These are phyloP conservation scores for Podospora appendiculata DNA, from an alignment of 495 filamentous ascomycete species.

Conservation along the genomic window DNA sequence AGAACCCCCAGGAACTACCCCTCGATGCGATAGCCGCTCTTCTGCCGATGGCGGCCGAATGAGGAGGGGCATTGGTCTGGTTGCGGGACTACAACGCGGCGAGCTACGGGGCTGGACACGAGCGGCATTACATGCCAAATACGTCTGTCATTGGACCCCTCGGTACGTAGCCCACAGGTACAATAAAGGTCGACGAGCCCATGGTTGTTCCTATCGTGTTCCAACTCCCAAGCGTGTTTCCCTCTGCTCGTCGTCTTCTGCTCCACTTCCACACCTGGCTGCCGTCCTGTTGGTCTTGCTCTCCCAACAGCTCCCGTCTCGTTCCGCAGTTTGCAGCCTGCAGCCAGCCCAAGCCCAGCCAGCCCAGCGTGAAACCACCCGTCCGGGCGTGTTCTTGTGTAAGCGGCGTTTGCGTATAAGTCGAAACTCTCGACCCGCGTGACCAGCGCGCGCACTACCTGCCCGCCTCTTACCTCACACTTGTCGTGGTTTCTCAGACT, in stretches of 20 bases:
- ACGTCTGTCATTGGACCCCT: background rate
- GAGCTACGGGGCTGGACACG: background rate
- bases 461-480: background rate
- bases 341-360: background rate
- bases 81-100: background rate
- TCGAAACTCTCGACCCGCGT: constrained; percentile 2
- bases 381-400: background rate
- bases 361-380: background rate
- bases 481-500: background rate
- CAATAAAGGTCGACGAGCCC: too few species aligned
- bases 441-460: background rate
- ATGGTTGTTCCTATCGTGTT: too few species aligned
- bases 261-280: background rate
- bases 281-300: background rate
- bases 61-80: constrained; percentile 12
- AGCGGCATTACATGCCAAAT: constrained; percentile 1
- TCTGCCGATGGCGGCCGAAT: constrained; percentile 20
- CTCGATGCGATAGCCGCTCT: constrained; percentile 14
- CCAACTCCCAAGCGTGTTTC: too few species aligned
- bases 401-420: constrained; percentile 6
- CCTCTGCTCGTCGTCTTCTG: background rate
- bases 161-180: background rate
- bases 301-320: background rate
- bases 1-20: too few species aligned
- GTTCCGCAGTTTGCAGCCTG: background rate